Evolutionary conservation across 768 basidiomycete species (phyloP), one percentile per base, ranked within the genome.

Genomic region (Leucocoprinus leucothites): DNA sequence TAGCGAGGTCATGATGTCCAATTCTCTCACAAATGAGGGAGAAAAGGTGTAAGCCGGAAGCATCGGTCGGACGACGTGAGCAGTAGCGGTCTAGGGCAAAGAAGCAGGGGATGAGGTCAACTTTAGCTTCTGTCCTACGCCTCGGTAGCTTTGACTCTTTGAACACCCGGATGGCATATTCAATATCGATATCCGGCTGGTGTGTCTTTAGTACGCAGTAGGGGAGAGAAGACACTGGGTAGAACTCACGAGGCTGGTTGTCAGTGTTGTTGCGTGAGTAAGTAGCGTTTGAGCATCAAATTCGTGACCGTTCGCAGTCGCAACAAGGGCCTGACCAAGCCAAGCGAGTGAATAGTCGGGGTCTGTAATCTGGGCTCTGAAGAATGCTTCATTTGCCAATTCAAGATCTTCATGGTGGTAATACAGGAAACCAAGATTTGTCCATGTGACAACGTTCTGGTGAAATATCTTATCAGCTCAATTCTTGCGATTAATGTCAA

Each of bases 341-440:
- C 97, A 99, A 7, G 94, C 87, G 19, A 85, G 64, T 0, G 88
- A 79, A 70, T 86, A 88, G 64, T 98, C 96, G 6, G 96, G 92
- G 72, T 98, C 94, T 42, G 94, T 77, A 16, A 88, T 85, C 67
- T 98, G 97, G 9, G 95, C 93, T 55, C 86, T 86, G 63, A 86
- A 79, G 61, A 99, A 84, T 1, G 91, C 87, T 63, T 94, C 86
- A 60, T 87, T 88, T 0, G 96, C 92, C 28, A 98, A 74, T 48
- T 93, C 89, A 1, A 78, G 62, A 69, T 98, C 96, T 19, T 77
- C 76, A 60, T 95, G 78, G 53, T 88, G 73, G 22, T 94, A 76
- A 69, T 92, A 98, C 38, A 99, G 74, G 31, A 98, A 72, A 1
- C 95, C 97, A 7, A 98, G 77, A 64, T 87, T 92, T 1, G 88